Conservation (phyloP, 2,329 filamentous ascomycete genomes). For the Bipolaris zeicola region DNA sequence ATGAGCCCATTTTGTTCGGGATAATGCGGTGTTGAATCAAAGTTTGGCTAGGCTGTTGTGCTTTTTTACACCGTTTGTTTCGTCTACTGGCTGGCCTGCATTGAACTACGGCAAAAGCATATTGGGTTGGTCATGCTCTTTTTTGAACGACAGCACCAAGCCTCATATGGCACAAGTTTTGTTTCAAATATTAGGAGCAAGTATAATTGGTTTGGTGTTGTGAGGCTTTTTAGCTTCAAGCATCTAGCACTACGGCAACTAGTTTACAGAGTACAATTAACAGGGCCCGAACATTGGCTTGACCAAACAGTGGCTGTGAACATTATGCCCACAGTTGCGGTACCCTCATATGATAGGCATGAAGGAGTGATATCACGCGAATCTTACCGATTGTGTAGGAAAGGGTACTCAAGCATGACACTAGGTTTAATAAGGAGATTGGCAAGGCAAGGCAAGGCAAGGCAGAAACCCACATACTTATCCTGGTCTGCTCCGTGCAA, state of each 20-base stretch:
- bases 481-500: neutral
- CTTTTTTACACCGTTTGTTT: neutral
- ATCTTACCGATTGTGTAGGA: neutral
- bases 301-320: neutral
- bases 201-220: too few relatives aligned
- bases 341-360: neutral
- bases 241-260: too few relatives aligned
- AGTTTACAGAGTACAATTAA: neutral
- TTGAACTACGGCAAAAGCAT: neutral
- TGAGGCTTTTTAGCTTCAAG: neutral
- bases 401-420: neutral
- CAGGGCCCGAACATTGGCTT: neutral
- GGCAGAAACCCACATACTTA: conserved; percentile 4
- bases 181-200: too few relatives aligned
- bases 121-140: neutral
- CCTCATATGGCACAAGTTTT: too few relatives aligned
- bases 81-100: neutral
- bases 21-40: too few relatives aligned
- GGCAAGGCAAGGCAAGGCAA: neutral
- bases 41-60: neutral
- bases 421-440: neutral
- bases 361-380: neutral
- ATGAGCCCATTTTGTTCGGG: neutral
- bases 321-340: neutral
- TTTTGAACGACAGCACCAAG: too few relatives aligned